Evolutionary conservation across 2,329 filamentous ascomycete genomes (phyloP).

Genomic region (Stylonectria norvegica): DNA sequence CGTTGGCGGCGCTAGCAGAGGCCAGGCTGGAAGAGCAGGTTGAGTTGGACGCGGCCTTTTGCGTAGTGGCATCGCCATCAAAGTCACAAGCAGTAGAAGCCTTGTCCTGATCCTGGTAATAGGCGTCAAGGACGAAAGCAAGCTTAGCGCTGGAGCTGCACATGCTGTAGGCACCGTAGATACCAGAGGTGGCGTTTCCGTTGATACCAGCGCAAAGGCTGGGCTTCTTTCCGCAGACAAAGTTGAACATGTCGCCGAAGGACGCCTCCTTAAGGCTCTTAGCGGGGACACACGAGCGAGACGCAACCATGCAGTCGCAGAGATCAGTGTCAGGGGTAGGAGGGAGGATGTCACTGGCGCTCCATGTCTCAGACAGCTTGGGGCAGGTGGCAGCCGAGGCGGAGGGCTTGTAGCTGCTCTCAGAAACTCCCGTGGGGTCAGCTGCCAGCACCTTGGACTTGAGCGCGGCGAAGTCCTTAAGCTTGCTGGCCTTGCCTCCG

Average conservation of each 20-base stretch:
- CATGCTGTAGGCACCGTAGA: conserved; percentile 76
- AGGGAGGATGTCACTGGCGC: conserved; percentile 63
- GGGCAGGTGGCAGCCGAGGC: conserved; percentile 75
- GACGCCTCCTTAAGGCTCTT: conserved; percentile 53
- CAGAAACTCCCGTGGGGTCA: conserved; percentile 62
- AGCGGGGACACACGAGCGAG: conserved; percentile 67
- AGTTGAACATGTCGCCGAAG: conserved; percentile 68
- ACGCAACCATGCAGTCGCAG: conserved; percentile 81
- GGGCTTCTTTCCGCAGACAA: conserved; percentile 60
- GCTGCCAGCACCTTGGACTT: conserved; percentile 66
- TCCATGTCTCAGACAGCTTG: conserved; percentile 61
- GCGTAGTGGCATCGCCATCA: conserved; percentile 59
- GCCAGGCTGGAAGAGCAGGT: conserved; percentile 58
- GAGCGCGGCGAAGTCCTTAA: conserved; percentile 72
- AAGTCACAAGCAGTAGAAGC: conserved; percentile 65
- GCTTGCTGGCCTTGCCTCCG: conserved; percentile 58
- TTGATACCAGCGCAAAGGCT: conserved; percentile 65
- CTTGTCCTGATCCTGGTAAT: conserved; percentile 59
- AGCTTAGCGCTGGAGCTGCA: conserved; percentile 69
- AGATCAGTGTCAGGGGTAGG: conserved; percentile 74
- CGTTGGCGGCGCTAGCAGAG: conserved; percentile 58
- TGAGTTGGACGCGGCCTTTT: conserved; percentile 44
- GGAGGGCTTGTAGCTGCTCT: conserved; percentile 66
- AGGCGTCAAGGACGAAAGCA: conserved; percentile 68
- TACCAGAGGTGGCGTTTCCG: conserved; percentile 62